phyloP scores from a whole-genome alignment of 495 filamentous ascomycete species.

The Articulospora tetracladia region DNA sequence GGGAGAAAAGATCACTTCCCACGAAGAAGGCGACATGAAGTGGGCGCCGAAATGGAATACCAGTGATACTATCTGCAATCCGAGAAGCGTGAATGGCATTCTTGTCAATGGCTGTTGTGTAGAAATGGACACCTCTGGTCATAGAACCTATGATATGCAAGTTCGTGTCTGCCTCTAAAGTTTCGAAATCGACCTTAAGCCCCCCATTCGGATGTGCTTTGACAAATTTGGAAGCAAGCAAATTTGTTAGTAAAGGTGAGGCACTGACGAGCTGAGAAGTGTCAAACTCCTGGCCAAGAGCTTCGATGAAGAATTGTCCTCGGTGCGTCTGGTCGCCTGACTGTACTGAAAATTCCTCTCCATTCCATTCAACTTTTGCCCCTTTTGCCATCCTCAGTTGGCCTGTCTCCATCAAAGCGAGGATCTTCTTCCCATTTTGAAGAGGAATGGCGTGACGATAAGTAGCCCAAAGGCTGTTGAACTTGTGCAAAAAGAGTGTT shows the following conservation, averaged over 20 bases:
- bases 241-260: not conserved
- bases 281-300: slow-evolving; percentile 1
- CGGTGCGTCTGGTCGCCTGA: not conserved
- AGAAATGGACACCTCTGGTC: not conserved
- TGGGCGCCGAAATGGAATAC: not conserved
- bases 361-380: not conserved
- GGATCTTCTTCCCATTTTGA: not conserved
- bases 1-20: not conserved
- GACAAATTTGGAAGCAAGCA: not conserved
- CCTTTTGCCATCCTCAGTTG: not conserved
- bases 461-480: not conserved
- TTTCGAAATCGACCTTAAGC: not conserved
- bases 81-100: not conserved
- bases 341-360: not conserved
- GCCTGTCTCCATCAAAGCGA: not conserved
- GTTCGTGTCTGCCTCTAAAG: not conserved
- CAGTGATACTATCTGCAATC: not conserved
- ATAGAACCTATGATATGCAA: slow-evolving; percentile 1
- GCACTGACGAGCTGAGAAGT: not conserved
- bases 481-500: not conserved
- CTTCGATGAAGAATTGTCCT: not conserved
- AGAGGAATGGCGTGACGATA: slow-evolving; percentile 1
- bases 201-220: not conserved
- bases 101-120: not conserved
- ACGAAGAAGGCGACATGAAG: slow-evolving; percentile 2